These are phyloP conservation scores for Trichophyton benhamiae DNA, from an alignment of 2,329 filamentous ascomycete genomes.

Conservation along the genomic window DNA sequence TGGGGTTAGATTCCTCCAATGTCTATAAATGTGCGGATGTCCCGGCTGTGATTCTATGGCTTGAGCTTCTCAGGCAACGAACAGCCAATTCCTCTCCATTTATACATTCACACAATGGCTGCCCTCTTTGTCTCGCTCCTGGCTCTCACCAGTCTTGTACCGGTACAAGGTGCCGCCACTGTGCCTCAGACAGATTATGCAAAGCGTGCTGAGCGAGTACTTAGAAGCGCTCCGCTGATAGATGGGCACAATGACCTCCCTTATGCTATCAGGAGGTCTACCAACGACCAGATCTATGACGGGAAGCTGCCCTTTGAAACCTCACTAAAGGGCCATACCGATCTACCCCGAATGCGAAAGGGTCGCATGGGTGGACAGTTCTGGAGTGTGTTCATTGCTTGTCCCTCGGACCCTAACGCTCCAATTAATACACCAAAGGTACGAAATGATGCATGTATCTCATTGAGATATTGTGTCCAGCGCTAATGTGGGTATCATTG, in stretches of 20 bases:
- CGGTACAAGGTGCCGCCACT: neutral
- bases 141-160: neutral
- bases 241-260: conserved; percentile 27
- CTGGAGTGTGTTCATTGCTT: conserved; percentile 22
- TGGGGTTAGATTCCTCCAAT: neutral
- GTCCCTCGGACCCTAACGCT: conserved; percentile 11
- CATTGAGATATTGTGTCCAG: neutral
- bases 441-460: neutral
- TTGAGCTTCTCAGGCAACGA: neutral
- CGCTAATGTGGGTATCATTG: neutral
- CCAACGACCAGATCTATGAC: conserved; percentile 21
- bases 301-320: conserved; percentile 14
- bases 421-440: conserved; percentile 15
- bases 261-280: conserved; percentile 18
- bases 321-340: conserved; percentile 18
- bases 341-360: conserved; percentile 18
- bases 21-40: neutral
- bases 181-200: conserved; percentile 8
- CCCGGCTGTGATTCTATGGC: neutral
- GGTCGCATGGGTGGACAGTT: conserved; percentile 24
- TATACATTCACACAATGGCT: neutral
- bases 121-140: neutral
- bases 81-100: neutral
- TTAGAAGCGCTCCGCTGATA: conserved; percentile 19
- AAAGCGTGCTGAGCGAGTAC: conserved; percentile 16